Evolutionary conservation across 768 basidiomycete species (phyloP), one percentile per base, ranked within the genome.

Genomic region (Mycena polygramma): DNA sequence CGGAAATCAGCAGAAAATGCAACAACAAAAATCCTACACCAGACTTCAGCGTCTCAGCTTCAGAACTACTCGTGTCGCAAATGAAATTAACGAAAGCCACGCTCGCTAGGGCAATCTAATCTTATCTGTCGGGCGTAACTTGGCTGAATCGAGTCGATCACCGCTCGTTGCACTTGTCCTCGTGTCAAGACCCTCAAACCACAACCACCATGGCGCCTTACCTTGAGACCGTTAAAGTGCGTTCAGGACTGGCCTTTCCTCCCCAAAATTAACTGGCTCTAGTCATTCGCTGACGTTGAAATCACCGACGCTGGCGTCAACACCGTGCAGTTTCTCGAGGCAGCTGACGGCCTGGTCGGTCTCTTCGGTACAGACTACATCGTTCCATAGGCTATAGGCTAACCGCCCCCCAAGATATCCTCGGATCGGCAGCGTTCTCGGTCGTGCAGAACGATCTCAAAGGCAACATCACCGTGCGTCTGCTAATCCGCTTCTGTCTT

Each of bases 211-310:
- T 94, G 93, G 89, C 93, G 1, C 92, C 93, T 20, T 94, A 92
- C 79, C 86, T 94, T 66, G 86, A 91, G 67, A 88, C 89, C 20
- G 86, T 94, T 57, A 92, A 87, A 82, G 93, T 89, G 72, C 73
- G 84, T 24, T 19, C 36, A 57, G 17, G 1, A 7, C 26, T 46
- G 43, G 7, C n/a, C 19, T 45, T n/a, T 49, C 46, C 24, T 37
- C 60, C 10, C 15, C 55, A 15, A n/a, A 59, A 54, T 55, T 41
- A 51, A 54, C 11, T 39, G 13, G 15, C 17, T 62, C 49, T 66
- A 99, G 97, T 97, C 95, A n/a, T 99, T 96, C 79, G 90, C 91
- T 74, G 92, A 97, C 80, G 97, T 99, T 48, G 88, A 92, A 37
- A 86, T 95, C 73, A 94, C 92, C 64, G 91, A 95, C 74, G 88